A percentile compares a stretch with the other conserved stretches of the same genome.
Conservation (phyloP, 176 grass and related monocot genomes). For the Avena sativa region DNA sequence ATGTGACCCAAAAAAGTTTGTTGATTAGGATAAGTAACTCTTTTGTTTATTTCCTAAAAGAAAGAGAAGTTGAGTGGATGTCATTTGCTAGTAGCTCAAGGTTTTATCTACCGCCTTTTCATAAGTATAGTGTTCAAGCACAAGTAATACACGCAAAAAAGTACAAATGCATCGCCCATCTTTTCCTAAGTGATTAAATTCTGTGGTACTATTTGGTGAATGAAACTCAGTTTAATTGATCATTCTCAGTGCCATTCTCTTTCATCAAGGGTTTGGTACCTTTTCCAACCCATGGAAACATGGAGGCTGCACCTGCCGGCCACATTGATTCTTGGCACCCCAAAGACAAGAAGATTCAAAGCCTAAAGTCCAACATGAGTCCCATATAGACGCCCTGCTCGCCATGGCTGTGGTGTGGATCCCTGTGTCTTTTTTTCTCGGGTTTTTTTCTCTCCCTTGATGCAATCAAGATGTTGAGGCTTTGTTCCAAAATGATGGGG, state of each 20-base stretch:
- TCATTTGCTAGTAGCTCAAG: too few relatives aligned
- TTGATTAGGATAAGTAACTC: neutral
- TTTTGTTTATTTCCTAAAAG: neutral
- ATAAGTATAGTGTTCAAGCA: too few relatives aligned
- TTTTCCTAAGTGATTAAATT: too few relatives aligned
- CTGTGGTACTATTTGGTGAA: neutral
- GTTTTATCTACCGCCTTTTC: neutral
- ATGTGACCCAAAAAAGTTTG: conserved; percentile 20
- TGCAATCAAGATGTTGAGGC: conserved; percentile 38
- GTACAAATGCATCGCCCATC: neutral
- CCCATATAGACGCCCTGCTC: neutral
- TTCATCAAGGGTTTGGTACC: neutral
- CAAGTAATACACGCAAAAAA: too few relatives aligned
- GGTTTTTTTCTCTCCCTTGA: conserved; percentile 9
- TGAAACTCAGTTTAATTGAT: neutral
- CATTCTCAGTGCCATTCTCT: neutral
- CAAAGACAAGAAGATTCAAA: conserved; percentile 42
- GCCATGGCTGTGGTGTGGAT: conserved; percentile 7
- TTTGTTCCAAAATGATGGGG: conserved; percentile 19
- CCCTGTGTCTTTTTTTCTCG: neutral
- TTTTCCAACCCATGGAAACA: conserved; percentile 6
- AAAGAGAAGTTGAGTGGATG: neutral
- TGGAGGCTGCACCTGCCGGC: conserved; percentile 4
- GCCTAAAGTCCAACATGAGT: neutral
- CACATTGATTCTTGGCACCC: conserved; percentile 30